Percentiles rank a stretch among this genome's conserved stretches.
Evolutionary conservation across 164 flowering plant species (phyloP).

Genomic region (Magnolia kwangsiensis): DNA sequence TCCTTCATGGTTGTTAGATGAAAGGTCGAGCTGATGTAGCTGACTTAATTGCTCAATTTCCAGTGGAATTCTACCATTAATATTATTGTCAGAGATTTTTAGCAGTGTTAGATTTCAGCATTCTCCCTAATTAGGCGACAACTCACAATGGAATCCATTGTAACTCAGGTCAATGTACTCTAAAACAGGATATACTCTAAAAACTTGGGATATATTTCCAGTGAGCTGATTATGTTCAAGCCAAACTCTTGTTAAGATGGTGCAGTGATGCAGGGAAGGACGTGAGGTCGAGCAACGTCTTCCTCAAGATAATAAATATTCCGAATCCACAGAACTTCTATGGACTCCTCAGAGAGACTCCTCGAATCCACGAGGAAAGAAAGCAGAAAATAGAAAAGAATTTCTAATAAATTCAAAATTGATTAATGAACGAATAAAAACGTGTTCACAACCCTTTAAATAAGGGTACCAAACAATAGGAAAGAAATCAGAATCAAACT

Average conservation of each 20-base stretch:
- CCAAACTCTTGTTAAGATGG: slow-evolving; percentile 31
- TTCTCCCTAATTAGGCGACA: slow-evolving; percentile 30
- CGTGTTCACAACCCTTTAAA: too few species aligned
- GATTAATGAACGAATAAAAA: too few species aligned
- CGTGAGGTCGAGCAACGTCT: too few species aligned
- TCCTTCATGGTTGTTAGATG: slow-evolving; percentile 40
- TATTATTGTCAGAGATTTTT: slow-evolving; percentile 25
- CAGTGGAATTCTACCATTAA: slow-evolving; percentile 32
- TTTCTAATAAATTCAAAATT: too few species aligned
- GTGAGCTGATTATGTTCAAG: slow-evolving; percentile 45
- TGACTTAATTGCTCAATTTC: slow-evolving; percentile 29
- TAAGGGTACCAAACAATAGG: too few species aligned
- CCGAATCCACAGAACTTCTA: too few species aligned
- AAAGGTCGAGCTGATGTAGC: slow-evolving; percentile 19
- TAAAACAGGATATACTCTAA: slow-evolving; percentile 32
- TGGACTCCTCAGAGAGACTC: too few species aligned
- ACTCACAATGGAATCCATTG: slow-evolving; percentile 30
- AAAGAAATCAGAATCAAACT: too few species aligned
- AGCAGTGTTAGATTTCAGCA: slow-evolving; percentile 25
- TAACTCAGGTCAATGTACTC: slow-evolving; percentile 21
- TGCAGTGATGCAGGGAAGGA: too few species aligned
- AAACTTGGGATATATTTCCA: slow-evolving; percentile 31
- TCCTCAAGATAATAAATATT: too few species aligned
- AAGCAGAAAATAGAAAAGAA: too few species aligned
- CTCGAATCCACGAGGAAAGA: too few species aligned